A percentile compares a stretch with the other conserved stretches of the same genome.
Conservation (phyloP, 306 rosid species). For the Cucurbita pepo region DNA sequence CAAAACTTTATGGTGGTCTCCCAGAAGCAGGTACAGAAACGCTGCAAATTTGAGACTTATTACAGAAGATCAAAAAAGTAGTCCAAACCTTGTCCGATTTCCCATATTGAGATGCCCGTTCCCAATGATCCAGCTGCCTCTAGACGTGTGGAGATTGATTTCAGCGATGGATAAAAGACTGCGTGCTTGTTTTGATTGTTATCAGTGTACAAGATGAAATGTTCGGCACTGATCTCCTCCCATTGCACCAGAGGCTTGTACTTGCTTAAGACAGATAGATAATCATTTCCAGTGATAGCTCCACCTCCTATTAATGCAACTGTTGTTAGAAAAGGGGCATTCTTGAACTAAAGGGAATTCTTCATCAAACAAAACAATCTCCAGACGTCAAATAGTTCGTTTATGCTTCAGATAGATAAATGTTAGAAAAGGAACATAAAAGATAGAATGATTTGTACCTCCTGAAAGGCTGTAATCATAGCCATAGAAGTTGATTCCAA, state of each 20-base stretch:
- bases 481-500: constrained; percentile 92
- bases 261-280: constrained; percentile 59
- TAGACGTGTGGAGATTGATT: constrained; percentile 64
- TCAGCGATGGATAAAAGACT: constrained; percentile 71
- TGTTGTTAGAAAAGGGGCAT: background rate
- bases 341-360: background rate
- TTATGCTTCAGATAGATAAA: background rate
- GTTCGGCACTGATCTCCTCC: constrained; percentile 78
- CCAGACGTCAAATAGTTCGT: background rate
- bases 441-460: constrained; percentile 23
- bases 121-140: constrained; percentile 81
- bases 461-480: constrained; percentile 61
- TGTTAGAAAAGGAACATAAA: background rate
- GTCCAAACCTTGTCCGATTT: constrained; percentile 98
- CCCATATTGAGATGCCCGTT: constrained; percentile 90
- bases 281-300: constrained; percentile 69
- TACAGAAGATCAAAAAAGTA: constrained; percentile 67
- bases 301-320: constrained; percentile 53
- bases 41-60: background rate
- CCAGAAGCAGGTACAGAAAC: background rate
- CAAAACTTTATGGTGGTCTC: background rate
- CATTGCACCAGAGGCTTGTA: constrained; percentile 60
- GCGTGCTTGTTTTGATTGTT: constrained; percentile 40
- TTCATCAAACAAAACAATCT: background rate
- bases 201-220: constrained; percentile 50